Percentiles rank a stretch among this genome's conserved stretches.
These are phyloP conservation scores for Batkoa obscura DNA, from an alignment of 371 early-diverging fungal species.

Conservation along the genomic window DNA sequence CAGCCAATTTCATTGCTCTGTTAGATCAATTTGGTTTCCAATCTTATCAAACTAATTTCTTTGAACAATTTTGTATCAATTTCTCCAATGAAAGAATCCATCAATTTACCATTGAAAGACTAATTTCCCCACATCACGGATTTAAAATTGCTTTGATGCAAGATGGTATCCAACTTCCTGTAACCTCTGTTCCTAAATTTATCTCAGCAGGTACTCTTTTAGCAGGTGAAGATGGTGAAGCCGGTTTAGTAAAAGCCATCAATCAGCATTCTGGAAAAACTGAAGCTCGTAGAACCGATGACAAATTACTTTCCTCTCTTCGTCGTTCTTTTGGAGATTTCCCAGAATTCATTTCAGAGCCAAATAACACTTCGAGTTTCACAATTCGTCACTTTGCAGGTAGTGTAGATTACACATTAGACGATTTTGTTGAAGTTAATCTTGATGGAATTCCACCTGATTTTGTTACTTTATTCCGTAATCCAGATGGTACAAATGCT, in stretches of 20 bases:
- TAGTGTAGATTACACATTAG: slow-evolving; percentile 27
- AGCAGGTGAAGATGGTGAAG: slow-evolving; percentile 22
- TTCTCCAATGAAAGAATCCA: slow-evolving; percentile 67
- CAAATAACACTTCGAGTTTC: slow-evolving; percentile 19
- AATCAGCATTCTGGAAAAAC: slow-evolving; percentile 23
- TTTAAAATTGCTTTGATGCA: not conserved
- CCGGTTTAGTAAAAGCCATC: slow-evolving; percentile 30
- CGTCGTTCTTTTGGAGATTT: slow-evolving; percentile 21
- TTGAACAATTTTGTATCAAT: slow-evolving; percentile 60
- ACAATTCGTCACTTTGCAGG: slow-evolving; percentile 20
- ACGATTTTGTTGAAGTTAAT: slow-evolving; percentile 18
- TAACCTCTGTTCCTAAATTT: slow-evolving; percentile 10
- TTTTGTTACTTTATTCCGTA: slow-evolving; percentile 66
- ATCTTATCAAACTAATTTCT: slow-evolving; percentile 26
- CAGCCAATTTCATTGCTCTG: slow-evolving; percentile 46
- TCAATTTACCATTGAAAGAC: slow-evolving; percentile 23
- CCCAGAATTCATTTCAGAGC: slow-evolving; percentile 26
- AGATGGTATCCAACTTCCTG: not conserved
- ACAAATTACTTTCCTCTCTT: slow-evolving; percentile 15
- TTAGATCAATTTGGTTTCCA: slow-evolving; percentile 50
- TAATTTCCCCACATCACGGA: not conserved
- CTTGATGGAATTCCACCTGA: slow-evolving; percentile 54
- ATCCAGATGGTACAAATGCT: slow-evolving; percentile 30
- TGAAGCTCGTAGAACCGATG: slow-evolving; percentile 16
- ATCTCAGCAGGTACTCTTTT: not conserved